phyloP scores from a whole-genome alignment of 441 rosid genomes.

The Hura crepitans region DNA sequence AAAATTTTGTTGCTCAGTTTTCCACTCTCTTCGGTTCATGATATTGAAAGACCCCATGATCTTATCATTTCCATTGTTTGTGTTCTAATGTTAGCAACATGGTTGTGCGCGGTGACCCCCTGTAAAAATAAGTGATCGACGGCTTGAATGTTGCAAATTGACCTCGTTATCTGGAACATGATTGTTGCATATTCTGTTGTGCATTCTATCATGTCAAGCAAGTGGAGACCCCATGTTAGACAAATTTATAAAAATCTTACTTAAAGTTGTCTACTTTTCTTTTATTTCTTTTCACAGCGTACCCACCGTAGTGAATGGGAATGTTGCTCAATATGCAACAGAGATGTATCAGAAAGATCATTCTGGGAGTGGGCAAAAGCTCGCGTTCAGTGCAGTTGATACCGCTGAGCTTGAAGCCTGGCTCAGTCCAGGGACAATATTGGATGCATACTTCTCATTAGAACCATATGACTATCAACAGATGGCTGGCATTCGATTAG shows the following conservation, averaged over 20 bases:
- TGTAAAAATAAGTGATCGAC: background rate
- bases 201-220: background rate
- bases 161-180: background rate
- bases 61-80: too few relatives aligned
- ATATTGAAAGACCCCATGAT: too few relatives aligned
- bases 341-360: slow-evolving; percentile 63
- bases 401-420: slow-evolving; percentile 44
- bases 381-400: slow-evolving; percentile 44
- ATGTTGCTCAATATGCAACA: slow-evolving; percentile 43
- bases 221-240: background rate
- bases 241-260: background rate
- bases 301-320: slow-evolving; percentile 39
- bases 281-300: slow-evolving; percentile 41
- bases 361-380: slow-evolving; percentile 47
- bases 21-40: too few relatives aligned
- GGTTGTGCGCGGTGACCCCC: background rate
- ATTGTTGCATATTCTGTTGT: background rate
- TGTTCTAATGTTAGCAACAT: background rate
- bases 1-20: too few relatives aligned
- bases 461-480: slow-evolving; percentile 69
- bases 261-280: background rate
- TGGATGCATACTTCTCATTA: slow-evolving; percentile 59
- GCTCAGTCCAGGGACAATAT: slow-evolving; percentile 39
- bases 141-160: background rate
- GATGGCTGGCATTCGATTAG: slow-evolving; percentile 68